A percentile compares a stretch with the other conserved stretches of the same genome.
These are phyloP conservation scores for Rhipidocladum racemiflorum DNA, from an alignment of 176 grass and related monocot species.

Conservation along the genomic window DNA sequence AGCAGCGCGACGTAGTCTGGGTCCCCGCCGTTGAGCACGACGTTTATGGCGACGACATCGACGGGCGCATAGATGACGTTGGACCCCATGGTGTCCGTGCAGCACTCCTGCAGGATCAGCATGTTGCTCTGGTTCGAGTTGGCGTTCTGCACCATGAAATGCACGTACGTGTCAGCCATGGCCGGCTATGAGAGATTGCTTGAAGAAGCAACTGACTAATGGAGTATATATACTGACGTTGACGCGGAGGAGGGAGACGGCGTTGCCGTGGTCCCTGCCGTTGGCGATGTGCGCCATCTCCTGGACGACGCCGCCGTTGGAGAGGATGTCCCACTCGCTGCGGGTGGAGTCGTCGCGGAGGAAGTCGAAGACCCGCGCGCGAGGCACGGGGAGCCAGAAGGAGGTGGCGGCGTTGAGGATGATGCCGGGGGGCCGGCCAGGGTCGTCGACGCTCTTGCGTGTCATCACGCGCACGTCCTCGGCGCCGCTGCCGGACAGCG, in stretches of 20 bases:
- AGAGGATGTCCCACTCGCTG: constrained; percentile 86
- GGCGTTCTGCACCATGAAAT: constrained; percentile 44
- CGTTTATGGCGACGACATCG: constrained; percentile 78
- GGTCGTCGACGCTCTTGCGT: constrained; percentile 70
- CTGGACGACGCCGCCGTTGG: constrained; percentile 68
- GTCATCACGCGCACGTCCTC: constrained; percentile 86
- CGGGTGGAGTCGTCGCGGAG: constrained; percentile 68
- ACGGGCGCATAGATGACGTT: constrained; percentile 84
- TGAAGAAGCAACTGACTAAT: background rate
- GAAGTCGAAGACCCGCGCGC: constrained; percentile 62
- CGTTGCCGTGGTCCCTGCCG: constrained; percentile 72
- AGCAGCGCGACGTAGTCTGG: constrained; percentile 76
- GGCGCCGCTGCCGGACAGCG: constrained; percentile 55
- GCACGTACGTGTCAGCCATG: background rate
- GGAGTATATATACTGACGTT: constrained; percentile 40
- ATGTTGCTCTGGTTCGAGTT: constrained; percentile 85
- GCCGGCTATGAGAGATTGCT: background rate
- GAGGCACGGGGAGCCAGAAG: constrained; percentile 70
- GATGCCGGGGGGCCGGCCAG: constrained; percentile 67
- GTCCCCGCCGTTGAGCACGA: constrained; percentile 74
- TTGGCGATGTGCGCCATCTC: constrained; percentile 87
- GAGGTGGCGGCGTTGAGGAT: constrained; percentile 83
- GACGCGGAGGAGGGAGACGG: constrained; percentile 75
- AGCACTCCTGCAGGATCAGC: constrained; percentile 86
- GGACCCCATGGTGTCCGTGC: constrained; percentile 67